Base-by-base conservation (phyloP, 208 protist genomes). In the Strigomonas culicis region DNA sequence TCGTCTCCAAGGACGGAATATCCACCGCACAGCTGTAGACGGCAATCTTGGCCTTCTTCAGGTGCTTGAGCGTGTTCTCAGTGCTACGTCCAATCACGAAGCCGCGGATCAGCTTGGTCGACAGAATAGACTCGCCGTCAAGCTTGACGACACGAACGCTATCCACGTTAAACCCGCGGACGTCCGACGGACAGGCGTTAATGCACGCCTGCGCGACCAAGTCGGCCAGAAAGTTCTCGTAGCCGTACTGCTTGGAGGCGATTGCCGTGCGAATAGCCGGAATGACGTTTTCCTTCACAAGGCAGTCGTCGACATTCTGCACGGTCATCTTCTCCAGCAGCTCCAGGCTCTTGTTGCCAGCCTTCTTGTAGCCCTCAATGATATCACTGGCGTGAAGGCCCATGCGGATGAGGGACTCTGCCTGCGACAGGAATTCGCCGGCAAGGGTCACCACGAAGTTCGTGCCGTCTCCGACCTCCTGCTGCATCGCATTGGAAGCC, bases 111-210 rank as follows among this genome's bases (percentile, higher is more conserved):
- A 99, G 84, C 24, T 68, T 75, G 8, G 94, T 97, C 56, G 98
- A 89, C n/a, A 84, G 59, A 17, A 99, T 78, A 43, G 87, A 92
- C 59, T 96, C 94, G 47, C 99, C 99, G 46, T 98, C 83, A 59
- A 99, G 94, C 85, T 99, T 99, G 30, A 92, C 90, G 6, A 99
- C 97, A 56, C 99, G 94, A 21, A 99, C 97, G 74, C 99, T 99
- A 73, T 99, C 99, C 8, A 99, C 93, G 77, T 99, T 99, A 84
- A 99, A 99, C 41, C 93, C 88, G 32, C 77, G 87, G 39, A 86
- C 44, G 71, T 99, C 97, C 52, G 98, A 98, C 47, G 98, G 98
- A 63, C 98, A 96, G 13, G 98, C 96, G 61, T 94, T 87, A 66
- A 99, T 90, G 83, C 97, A 99, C 25, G 98, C 98, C 36, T 99